Conservation (phyloP, 305 asterid species). For the Solanum chacoense region DNA sequence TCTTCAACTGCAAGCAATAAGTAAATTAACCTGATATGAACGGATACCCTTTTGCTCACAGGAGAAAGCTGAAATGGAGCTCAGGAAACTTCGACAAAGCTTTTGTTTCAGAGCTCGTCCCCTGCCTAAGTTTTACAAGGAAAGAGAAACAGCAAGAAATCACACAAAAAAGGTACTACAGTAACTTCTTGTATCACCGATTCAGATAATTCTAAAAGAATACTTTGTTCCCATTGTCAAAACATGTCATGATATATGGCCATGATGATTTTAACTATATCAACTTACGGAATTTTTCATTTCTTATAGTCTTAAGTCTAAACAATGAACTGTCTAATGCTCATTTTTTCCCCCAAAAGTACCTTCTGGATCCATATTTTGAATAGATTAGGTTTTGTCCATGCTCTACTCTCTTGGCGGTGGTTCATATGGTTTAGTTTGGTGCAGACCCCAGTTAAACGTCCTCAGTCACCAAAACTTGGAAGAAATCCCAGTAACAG, state of each 20-base stretch:
- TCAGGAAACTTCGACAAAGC: constrained; percentile 49
- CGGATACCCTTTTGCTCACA: constrained; percentile 16
- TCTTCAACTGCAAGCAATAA: neutral
- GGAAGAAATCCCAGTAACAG: constrained; percentile 27
- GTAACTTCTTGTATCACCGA: neutral
- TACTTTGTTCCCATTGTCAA: neutral
- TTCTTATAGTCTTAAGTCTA: neutral
- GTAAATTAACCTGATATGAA: neutral
- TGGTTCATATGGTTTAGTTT: neutral
- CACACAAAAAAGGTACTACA: constrained; percentile 33
- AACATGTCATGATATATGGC: neutral
- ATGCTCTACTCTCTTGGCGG: neutral
- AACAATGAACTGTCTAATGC: neutral
- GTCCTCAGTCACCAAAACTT: constrained; percentile 26
- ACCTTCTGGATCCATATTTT: neutral
- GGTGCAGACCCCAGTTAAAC: constrained; percentile 32
- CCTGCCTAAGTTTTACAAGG: constrained; percentile 56
- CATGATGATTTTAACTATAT: neutral
- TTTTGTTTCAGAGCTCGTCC: constrained; percentile 80
- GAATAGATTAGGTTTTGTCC: neutral
- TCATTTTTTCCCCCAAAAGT: neutral
- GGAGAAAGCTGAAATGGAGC: constrained; percentile 75
- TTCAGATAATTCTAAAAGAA: neutral
- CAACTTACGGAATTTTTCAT: neutral
- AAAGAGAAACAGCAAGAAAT: constrained; percentile 28